These are phyloP conservation scores for Quercus phellos DNA, from an alignment of 331 rosid genomes.

Conservation along the genomic window DNA sequence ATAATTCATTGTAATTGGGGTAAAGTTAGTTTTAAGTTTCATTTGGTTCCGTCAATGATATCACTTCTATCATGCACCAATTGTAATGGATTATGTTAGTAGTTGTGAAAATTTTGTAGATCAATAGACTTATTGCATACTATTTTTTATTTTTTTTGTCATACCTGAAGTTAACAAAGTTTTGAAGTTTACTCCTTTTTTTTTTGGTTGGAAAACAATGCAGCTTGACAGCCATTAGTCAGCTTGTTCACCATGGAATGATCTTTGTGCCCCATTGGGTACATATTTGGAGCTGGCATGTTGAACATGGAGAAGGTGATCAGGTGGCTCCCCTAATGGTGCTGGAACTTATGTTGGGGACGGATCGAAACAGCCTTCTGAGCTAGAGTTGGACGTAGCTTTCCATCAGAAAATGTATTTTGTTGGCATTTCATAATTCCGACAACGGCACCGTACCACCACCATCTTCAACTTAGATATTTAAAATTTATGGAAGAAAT, in stretches of 20 bases:
- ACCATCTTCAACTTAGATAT: no score
- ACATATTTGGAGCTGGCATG: slow-evolving; percentile 89
- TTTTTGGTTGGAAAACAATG: slow-evolving; percentile 1
- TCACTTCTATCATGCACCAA: no score
- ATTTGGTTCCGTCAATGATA: no score
- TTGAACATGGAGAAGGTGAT: slow-evolving; percentile 70
- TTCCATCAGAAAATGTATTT: slow-evolving; percentile 88
- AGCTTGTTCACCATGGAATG: slow-evolving; percentile 86
- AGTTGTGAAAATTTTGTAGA: no score
- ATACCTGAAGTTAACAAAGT: background rate
- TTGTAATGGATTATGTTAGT: no score
- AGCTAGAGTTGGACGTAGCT: slow-evolving; percentile 81
- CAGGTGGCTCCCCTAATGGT: slow-evolving; percentile 85
- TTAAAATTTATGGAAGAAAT: no score
- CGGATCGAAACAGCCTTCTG: slow-evolving; percentile 67
- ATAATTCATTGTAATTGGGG: no score
- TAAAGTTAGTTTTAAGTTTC: no score
- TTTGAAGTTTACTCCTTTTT: background rate
- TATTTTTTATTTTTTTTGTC: no score
- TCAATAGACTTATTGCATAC: no score
- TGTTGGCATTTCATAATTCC: slow-evolving; percentile 47
- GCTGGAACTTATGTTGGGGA: slow-evolving; percentile 79
- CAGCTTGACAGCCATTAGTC: slow-evolving; percentile 81
- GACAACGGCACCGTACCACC: no score
- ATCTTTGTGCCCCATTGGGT: slow-evolving; percentile 75